Base-by-base conservation (phyloP, 371 early-diverging fungal genomes). In the Conidiobolus incongruus region DNA sequence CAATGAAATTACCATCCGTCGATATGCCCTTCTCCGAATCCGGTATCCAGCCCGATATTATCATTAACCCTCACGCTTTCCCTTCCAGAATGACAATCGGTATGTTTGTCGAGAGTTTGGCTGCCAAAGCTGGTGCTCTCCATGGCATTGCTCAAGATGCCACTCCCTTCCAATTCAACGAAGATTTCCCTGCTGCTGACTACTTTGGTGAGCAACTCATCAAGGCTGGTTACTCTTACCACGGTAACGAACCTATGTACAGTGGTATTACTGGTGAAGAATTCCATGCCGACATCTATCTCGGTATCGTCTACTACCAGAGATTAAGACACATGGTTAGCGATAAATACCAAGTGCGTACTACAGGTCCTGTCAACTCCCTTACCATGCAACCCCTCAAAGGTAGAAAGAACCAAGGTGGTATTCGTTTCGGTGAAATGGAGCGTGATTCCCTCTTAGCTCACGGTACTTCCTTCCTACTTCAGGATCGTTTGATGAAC, bases 361-460 rank as follows among this genome's bases (percentile, higher is more conserved):
- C 98, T 2, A 87, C 84, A 2, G 99, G 99, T 35, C 91, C 98
- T 31, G 84, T 98, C 34, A 82, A 98, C 54, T 77, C 84, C 48
- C 68, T 97, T 38, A 99, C 99, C 20, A 78, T 77, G 69, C 99
- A 99, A 66, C 99, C 99, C 35, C 76, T 98, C 56, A 95, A 96
- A 75, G 99, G 99, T 45, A 80, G 99, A 58, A 97, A 93, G 64
- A 74, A 87, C 43, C 75, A 75, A 22, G 99, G 99, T 59, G 99
- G 99, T 65, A 92, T 99, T 55, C 91, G 99, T 58, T 82, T 99
- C 56, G 99, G 99, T 62, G 99, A 99, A 66, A 99, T 99, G 99
- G 99, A 99, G 61, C 84, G 97, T 49, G 99, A 99, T 68, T 88
- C 95, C 40, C 64, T 99, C 35, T 72, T 99, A 45, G 96, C 95